Evolutionary conservation across 2,329 filamentous ascomycete genomes (phyloP).

Genomic region (Massarina eburnea): DNA sequence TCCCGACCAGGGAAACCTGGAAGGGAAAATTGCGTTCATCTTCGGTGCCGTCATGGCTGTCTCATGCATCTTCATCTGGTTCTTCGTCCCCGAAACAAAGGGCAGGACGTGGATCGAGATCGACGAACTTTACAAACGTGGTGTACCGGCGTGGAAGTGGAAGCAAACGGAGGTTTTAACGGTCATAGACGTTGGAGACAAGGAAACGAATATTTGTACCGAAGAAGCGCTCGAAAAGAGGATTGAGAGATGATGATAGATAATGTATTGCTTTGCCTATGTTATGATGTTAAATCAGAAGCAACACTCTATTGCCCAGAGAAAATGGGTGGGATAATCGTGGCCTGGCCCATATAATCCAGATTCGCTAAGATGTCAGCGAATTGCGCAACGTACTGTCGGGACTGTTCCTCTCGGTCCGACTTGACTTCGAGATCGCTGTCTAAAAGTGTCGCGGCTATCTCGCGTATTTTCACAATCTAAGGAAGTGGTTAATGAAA

Average conservation of each 20-base stretch:
- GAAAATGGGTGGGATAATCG: slow-evolving; percentile 11
- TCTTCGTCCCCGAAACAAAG: slow-evolving; percentile 80
- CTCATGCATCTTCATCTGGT: slow-evolving; percentile 45
- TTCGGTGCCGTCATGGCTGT: slow-evolving; percentile 56
- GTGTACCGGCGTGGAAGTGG: slow-evolving; percentile 15
- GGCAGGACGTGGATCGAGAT: slow-evolving; percentile 47
- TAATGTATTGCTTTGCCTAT: neutral
- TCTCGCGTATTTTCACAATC: slow-evolving; percentile 21
- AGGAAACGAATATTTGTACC: neutral
- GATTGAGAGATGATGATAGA: neutral
- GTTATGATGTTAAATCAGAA: neutral
- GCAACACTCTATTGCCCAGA: neutral
- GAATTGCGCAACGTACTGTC: slow-evolving; percentile 14
- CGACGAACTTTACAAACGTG: slow-evolving; percentile 14
- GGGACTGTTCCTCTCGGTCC: slow-evolving; percentile 14
- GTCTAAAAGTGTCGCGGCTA: slow-evolving; percentile 15
- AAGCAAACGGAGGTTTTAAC: slow-evolving; percentile 11
- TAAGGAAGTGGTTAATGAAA: neutral
- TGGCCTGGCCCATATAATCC: slow-evolving; percentile 15
- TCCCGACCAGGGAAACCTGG: slow-evolving; percentile 65
- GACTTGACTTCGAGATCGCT: slow-evolving; percentile 7
- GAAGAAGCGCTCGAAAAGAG: neutral
- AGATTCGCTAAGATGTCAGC: slow-evolving; percentile 15
- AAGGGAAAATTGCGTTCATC: slow-evolving; percentile 56
- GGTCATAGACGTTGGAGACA: slow-evolving; percentile 6